A percentile compares a stretch with the other conserved stretches of the same genome.
phyloP scores from a whole-genome alignment of 2,329 filamentous ascomycete genomes.

The Zymoseptoria brevis region DNA sequence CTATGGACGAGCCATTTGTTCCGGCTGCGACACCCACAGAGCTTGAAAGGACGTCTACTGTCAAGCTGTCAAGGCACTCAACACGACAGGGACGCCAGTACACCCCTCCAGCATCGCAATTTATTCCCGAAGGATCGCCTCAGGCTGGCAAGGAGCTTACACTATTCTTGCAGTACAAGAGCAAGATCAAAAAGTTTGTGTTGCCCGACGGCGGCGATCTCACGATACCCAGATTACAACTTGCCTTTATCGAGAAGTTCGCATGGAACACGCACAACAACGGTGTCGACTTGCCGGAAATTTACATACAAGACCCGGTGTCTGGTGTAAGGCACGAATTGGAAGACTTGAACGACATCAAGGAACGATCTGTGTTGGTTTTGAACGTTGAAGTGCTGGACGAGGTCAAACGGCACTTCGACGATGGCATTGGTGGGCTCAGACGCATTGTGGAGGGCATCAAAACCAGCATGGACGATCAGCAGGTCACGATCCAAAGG shows the following conservation, averaged over 20 bases:
- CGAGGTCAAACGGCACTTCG: conserved; percentile 92
- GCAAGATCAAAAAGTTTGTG: conserved; percentile 92
- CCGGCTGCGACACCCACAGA: conserved; percentile 9
- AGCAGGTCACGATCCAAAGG: conserved; percentile 70
- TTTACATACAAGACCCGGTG: conserved; percentile 93
- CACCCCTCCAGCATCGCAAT: conserved; percentile 36
- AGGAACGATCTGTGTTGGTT: conserved; percentile 89
- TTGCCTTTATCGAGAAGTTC: conserved; percentile 98
- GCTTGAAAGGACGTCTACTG: conserved; percentile 7
- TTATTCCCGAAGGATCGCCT: conserved; percentile 52
- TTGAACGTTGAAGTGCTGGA: conserved; percentile 88
- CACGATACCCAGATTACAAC: conserved; percentile 77
- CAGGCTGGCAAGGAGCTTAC: conserved; percentile 80
- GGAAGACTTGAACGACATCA: conserved; percentile 86
- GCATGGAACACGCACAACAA: conserved; percentile 97
- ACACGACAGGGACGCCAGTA: conserved; percentile 16
- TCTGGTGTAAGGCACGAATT: conserved; percentile 96
- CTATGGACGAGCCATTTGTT: conserved; percentile 24
- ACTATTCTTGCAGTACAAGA: conserved; percentile 91
- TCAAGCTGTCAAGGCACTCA: conserved; percentile 8
- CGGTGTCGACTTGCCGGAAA: conserved; percentile 85
- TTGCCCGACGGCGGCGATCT: conserved; percentile 78
- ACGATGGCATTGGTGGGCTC: conserved; percentile 77
- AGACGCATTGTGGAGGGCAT: conserved; percentile 79
- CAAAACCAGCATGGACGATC: conserved; percentile 73